Base-by-base conservation (phyloP, 306 rosid genomes). In the Cicer bijugum region DNA sequence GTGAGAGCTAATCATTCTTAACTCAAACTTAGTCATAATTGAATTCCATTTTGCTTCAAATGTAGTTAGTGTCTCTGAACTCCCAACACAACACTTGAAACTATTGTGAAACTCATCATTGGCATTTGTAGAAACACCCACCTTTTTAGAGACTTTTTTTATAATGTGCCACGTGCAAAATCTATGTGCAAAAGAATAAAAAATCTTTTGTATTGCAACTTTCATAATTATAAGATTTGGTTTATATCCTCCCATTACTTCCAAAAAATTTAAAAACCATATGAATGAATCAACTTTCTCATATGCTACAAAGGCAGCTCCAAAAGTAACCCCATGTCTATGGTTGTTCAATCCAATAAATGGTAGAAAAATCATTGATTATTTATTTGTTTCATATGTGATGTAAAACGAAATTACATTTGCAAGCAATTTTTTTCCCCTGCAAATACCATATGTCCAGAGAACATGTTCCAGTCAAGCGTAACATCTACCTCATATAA, bases 201-300 rank as follows among this genome's bases (percentile, higher is more conserved):
- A 62, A 12, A 62, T 14, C 28, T 6, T 62, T 5, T 61, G 28
- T 6, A 8, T 8, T n/a, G 47, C 68, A 62, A 7, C 6, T 38
- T 62, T 62, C 68, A 37, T 62, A n/a, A 63, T 39, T 62, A 63
- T 39, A 39, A 40, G 28, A 63, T 4, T 39, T 14, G 50, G 51
- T 38, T 40, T 3, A 40, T 16, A 44, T 7, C 67, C 67, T 12
- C 4, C 45, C 45, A 12, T 60, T 60, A 12, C 67, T 35, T 60
- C 44, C 8, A 60, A 12, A 60, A 12, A 6, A 1, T 12, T 35
- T 60, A 12, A 35, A 35, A 60, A 60, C 20, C 67, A 60, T 1
- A 60, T 60, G 19, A 37, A 60, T 35, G 67, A 60, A 6, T 60
- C 67, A 12, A 37, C 1, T 9, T 43, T 43, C 47, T 43, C 47